phyloP scores from a whole-genome alignment of 192 early-diverging fungal species.

The Pilobolus umbonatus region DNA sequence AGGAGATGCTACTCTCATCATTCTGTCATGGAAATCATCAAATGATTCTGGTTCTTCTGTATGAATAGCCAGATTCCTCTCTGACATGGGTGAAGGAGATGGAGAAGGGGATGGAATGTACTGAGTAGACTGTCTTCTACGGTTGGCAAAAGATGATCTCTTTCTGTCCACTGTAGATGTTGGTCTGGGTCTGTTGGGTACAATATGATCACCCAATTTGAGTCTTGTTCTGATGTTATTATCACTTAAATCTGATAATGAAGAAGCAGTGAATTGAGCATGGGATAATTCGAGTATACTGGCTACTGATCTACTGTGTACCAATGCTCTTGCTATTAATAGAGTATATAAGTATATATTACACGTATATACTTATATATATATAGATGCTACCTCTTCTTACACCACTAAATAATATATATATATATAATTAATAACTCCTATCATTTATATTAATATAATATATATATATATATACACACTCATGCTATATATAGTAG shows the following conservation, averaged over 20 bases:
- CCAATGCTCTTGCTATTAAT: conserved; percentile 51
- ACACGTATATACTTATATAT: background rate
- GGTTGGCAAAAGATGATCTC: conserved; percentile 12
- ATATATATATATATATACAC: background rate
- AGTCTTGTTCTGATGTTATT: conserved; percentile 34
- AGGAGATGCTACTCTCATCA: background rate
- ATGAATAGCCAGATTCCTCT: background rate
- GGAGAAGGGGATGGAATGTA: conserved; percentile 9
- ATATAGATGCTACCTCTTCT: conserved; percentile 40
- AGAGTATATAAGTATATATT: background rate
- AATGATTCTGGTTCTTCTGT: conserved; percentile 16
- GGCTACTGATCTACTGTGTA: conserved; percentile 59
- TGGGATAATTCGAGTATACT: conserved; percentile 47
- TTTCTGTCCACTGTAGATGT: conserved; percentile 21
- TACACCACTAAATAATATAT: conserved; percentile 37
- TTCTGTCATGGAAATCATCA: background rate
- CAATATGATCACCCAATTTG: conserved; percentile 34
- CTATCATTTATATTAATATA: background rate
- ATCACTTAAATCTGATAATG: conserved; percentile 35
- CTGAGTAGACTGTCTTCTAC: conserved; percentile 12
- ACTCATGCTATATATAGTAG: background rate
- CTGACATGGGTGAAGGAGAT: conserved; percentile 8
- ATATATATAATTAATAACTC: background rate
- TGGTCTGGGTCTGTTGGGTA: conserved; percentile 23
- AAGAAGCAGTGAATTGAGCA: conserved; percentile 37